A percentile compares a stretch with the other conserved stretches of the same genome.
These are phyloP conservation scores for Talaromyces pinophilus DNA, from an alignment of 2,329 filamentous ascomycete genomes.

Conservation along the genomic window DNA sequence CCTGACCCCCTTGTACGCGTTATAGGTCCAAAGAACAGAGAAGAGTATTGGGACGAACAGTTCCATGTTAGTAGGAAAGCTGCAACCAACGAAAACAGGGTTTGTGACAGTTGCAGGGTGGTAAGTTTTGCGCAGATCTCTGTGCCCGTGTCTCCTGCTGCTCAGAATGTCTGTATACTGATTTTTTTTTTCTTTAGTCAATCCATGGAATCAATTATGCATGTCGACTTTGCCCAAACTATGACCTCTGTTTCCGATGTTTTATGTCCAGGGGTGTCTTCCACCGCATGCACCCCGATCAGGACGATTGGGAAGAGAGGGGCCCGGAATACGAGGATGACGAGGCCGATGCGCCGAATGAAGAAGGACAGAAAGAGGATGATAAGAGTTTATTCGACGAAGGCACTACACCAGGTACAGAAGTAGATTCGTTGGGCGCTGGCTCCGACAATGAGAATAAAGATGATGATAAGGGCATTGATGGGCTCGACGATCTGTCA, in stretches of 20 bases:
- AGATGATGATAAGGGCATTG: neutral
- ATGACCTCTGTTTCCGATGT: conserved; percentile 4
- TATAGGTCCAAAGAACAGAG: neutral
- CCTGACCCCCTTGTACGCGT: neutral
- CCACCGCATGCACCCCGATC: neutral
- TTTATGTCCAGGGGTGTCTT: neutral
- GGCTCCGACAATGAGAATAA: neutral
- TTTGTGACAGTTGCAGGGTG: neutral
- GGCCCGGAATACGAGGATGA: neutral
- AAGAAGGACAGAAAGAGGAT: neutral
- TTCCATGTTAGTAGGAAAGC: neutral
- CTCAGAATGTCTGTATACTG: neutral
- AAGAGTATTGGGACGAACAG: neutral
- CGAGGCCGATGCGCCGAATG: neutral
- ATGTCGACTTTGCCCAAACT: neutral
- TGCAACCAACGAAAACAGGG: neutral
- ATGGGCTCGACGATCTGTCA: conserved; percentile 5
- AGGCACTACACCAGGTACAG: neutral
- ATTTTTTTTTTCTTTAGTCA: neutral
- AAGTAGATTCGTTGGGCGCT: neutral
- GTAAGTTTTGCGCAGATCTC: neutral
- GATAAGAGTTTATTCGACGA: neutral
- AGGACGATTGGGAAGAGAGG: neutral
- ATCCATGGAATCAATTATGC: neutral
- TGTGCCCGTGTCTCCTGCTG: neutral